Evolutionary conservation across 2,329 filamentous ascomycete genomes (phyloP).

Genomic region (Lasiodiplodia hormozganensis): DNA sequence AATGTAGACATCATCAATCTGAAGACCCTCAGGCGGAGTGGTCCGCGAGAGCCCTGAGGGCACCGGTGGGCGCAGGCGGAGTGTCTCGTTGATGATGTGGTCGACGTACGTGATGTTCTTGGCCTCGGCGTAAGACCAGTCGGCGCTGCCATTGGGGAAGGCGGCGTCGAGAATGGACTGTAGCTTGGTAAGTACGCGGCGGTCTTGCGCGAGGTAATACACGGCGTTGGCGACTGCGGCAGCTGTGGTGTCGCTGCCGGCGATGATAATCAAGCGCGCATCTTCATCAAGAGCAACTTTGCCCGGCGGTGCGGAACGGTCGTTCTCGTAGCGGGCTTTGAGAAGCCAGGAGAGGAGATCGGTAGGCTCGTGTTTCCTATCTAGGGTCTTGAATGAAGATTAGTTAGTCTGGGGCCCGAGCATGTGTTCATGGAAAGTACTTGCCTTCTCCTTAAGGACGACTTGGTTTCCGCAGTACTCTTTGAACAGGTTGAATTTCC

Average conservation of each 20-base stretch:
- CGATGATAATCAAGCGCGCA: conserved; percentile 43
- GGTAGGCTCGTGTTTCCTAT: conserved; percentile 38
- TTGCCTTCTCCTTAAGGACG: conserved; percentile 41
- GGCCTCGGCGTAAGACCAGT: conserved; percentile 42
- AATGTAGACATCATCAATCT: conserved; percentile 43
- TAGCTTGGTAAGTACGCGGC: conserved; percentile 22
- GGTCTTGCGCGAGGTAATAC: conserved; percentile 34
- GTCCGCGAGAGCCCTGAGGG: conserved; percentile 45
- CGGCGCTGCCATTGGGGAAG: conserved; percentile 35
- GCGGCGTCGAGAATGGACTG: conserved; percentile 33
- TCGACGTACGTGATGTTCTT: conserved; percentile 44
- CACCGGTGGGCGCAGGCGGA: conserved; percentile 51
- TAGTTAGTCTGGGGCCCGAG: too few species aligned
- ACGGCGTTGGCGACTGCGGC: neutral
- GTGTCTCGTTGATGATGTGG: conserved; percentile 51
- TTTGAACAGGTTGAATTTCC: conserved; percentile 40
- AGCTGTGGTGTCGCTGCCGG: conserved; percentile 29
- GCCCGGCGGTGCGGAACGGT: conserved; percentile 44
- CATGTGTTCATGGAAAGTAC: neutral
- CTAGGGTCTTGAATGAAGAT: neutral
- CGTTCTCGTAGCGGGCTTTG: conserved; percentile 47
- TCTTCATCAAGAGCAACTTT: conserved; percentile 44
- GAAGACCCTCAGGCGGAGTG: conserved; percentile 48
- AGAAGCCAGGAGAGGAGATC: conserved; percentile 52
- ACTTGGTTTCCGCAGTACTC: conserved; percentile 40